phyloP scores from a whole-genome alignment of 2,329 filamentous ascomycete genomes.

The Aureobasidium lini region DNA sequence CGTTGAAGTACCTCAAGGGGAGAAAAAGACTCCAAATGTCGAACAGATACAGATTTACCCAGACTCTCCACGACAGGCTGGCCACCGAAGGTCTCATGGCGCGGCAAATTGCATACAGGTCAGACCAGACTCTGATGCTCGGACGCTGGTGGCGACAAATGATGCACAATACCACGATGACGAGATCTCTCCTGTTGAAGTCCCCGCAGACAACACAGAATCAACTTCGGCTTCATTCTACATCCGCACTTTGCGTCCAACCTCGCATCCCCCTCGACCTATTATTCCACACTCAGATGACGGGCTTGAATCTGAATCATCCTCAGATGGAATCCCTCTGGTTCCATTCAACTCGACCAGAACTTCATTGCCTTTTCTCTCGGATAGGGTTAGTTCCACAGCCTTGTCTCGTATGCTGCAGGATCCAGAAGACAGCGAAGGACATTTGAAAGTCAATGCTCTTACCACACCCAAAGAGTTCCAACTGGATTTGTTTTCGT shows the following conservation, averaged over 20 bases:
- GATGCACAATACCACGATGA: not conserved
- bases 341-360: not conserved
- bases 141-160: too few relatives aligned
- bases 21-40: conserved; percentile 36
- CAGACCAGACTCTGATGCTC: not conserved
- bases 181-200: not conserved
- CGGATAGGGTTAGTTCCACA: conserved; percentile 29
- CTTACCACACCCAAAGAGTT: not conserved
- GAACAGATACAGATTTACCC: not conserved
- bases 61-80: not conserved
- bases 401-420: conserved; percentile 7
- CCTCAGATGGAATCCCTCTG: not conserved
- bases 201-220: not conserved
- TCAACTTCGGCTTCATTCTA: not conserved
- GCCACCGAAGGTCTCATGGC: not conserved
- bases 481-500: not conserved
- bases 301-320: not conserved
- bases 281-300: conserved; percentile 50
- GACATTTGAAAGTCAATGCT: not conserved
- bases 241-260: conserved; percentile 21
- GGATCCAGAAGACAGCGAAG: not conserved
- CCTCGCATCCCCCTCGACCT: conserved; percentile 41
- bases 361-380: not conserved
- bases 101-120: not conserved
- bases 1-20: conserved; percentile 16